Conservation (phyloP, 306 rosid species). For the Begonia fuchsioides region DNA sequence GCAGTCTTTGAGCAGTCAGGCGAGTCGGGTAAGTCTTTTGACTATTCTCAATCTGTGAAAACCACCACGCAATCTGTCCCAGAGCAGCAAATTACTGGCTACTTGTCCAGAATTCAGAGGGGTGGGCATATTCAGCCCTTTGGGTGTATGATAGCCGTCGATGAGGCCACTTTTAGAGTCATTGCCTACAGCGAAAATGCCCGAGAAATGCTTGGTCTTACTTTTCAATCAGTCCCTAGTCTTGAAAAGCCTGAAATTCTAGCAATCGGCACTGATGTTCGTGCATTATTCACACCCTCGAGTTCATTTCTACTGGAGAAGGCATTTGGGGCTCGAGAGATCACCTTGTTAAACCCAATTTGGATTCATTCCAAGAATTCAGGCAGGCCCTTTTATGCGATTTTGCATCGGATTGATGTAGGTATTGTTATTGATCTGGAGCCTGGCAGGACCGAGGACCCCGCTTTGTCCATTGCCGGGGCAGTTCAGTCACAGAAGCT, state of each 20-base stretch:
- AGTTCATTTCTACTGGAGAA: slow-evolving; percentile 43
- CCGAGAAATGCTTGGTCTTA: slow-evolving; percentile 58
- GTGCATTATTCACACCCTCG: slow-evolving; percentile 43
- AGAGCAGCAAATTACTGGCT: slow-evolving; percentile 69
- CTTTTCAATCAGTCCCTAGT: slow-evolving; percentile 61
- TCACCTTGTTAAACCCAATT: slow-evolving; percentile 66
- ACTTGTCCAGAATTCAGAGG: slow-evolving; percentile 62
- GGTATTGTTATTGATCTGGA: slow-evolving; percentile 89
- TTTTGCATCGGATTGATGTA: slow-evolving; percentile 73
- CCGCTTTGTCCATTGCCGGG: slow-evolving; percentile 91
- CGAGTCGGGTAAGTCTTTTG: slow-evolving; percentile 55
- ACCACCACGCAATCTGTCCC: slow-evolving; percentile 29
- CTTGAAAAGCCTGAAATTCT: slow-evolving; percentile 30
- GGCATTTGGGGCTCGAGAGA: slow-evolving; percentile 77
- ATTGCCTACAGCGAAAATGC: slow-evolving; percentile 72
- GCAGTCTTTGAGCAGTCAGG: slow-evolving; percentile 83
- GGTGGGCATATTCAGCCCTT: slow-evolving; percentile 90
- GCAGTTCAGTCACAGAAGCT: slow-evolving; percentile 96
- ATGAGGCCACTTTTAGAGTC: slow-evolving; percentile 40
- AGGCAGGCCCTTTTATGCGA: slow-evolving; percentile 74
- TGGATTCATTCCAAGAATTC: slow-evolving; percentile 77
- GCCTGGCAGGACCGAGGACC: slow-evolving; percentile 75
- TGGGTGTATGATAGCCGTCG: slow-evolving; percentile 67
- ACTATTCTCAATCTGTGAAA: slow-evolving; percentile 34
- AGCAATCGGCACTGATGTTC: slow-evolving; percentile 47